Percentiles rank a stretch among this genome's conserved stretches.
Conservation (phyloP, 2,329 filamentous ascomycete genomes). For the Fusarium brevicatenulatum region DNA sequence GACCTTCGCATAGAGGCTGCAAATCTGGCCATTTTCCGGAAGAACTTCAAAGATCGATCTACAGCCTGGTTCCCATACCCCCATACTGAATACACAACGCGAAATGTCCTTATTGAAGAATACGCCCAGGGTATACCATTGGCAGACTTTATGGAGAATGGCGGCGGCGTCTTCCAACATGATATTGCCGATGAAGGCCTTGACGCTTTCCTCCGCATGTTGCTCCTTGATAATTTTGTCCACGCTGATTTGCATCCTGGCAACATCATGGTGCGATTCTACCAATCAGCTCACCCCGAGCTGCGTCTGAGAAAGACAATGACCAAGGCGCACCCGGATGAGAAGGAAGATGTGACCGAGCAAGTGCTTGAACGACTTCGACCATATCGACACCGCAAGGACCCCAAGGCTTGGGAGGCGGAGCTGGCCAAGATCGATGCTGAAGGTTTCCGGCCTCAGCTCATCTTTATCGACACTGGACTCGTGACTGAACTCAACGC, state of each 20-base stretch:
- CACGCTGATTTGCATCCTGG: slow-evolving; percentile 96
- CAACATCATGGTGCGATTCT: slow-evolving; percentile 99
- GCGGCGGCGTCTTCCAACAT: slow-evolving; percentile 90
- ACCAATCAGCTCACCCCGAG: slow-evolving; percentile 79
- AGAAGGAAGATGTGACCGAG: slow-evolving; percentile 82
- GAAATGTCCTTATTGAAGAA: slow-evolving; percentile 92
- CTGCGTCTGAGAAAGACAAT: slow-evolving; percentile 54
- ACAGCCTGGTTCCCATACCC: slow-evolving; percentile 98
- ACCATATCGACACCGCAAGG: slow-evolving; percentile 71
- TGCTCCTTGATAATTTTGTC: slow-evolving; percentile 96
- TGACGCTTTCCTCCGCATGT: slow-evolving; percentile 95
- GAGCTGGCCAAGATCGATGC: slow-evolving; percentile 81
- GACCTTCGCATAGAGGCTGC: slow-evolving; percentile 94
- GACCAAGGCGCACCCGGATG: slow-evolving; percentile 53
- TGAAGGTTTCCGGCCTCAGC: slow-evolving; percentile 91
- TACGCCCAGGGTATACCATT: slow-evolving; percentile 95
- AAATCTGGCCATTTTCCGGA: slow-evolving; percentile 87
- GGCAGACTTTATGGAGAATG: slow-evolving; percentile 88
- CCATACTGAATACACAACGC: slow-evolving; percentile 90
- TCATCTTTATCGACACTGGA: slow-evolving; percentile 97
- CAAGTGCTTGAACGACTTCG: slow-evolving; percentile 83
- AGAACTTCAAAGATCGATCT: slow-evolving; percentile 87
- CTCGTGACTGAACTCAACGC: slow-evolving; percentile 93
- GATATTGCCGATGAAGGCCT: slow-evolving; percentile 96
- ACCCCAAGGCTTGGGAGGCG: slow-evolving; percentile 75